Conservation (phyloP, 2,329 filamentous ascomycete species). For the Sporothrix curviconia region DNA sequence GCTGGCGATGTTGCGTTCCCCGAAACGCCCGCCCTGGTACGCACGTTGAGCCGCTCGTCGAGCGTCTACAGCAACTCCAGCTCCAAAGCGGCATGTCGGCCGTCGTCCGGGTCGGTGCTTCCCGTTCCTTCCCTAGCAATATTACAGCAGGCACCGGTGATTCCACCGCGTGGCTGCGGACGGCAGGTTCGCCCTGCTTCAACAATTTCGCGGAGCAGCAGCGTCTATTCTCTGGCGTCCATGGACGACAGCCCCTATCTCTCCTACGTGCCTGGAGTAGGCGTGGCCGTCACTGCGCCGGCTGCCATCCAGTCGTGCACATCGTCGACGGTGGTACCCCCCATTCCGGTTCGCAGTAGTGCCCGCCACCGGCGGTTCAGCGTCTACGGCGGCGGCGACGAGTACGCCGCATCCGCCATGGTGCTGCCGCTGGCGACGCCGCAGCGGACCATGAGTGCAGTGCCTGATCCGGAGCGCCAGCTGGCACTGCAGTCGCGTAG, state of each 20-base stretch:
- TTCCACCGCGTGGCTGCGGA: constrained; percentile 7
- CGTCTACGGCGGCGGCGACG: constrained; percentile 17
- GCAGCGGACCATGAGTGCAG: not conserved
- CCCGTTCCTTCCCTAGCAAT: not conserved
- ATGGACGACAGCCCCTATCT: no score
- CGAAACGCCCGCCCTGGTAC: not conserved
- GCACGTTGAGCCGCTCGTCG: constrained; percentile 4
- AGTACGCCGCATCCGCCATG: constrained; percentile 1
- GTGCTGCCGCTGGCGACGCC: not conserved
- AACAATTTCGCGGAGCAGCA: constrained; percentile 13
- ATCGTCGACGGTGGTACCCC: no score
- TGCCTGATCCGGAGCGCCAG: not conserved
- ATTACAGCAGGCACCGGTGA: not conserved
- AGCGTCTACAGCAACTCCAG: constrained; percentile 12
- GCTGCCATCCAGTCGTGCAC: no score
- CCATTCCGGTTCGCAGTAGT: constrained; percentile 9
- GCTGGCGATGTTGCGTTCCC: not conserved
- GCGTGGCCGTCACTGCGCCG: no score
- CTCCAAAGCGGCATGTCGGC: not conserved
- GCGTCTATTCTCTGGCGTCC: constrained; percentile 8
- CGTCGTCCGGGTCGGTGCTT: not conserved
- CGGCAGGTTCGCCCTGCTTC: not conserved
- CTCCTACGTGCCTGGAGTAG: no score
- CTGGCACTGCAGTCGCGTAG: not conserved
- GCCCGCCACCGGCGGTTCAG: constrained; percentile 17